Base-by-base conservation (phyloP, 2,329 filamentous ascomycete species). In the Grosmannia serpens region DNA sequence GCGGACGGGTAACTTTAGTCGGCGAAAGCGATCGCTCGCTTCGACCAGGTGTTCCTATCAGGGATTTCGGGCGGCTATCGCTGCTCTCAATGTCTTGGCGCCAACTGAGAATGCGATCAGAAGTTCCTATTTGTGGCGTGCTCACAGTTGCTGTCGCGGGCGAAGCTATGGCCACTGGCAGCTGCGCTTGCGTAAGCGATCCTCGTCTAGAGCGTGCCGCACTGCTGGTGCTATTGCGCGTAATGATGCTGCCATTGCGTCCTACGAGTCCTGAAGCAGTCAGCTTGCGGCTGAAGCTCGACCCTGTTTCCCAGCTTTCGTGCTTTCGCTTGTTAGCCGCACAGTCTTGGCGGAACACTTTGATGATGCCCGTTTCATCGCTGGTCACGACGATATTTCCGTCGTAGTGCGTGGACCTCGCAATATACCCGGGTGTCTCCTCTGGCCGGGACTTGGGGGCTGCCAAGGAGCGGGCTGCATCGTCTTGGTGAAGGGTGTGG, bases 331-430 rank as follows among this genome's bases (percentile, higher is more conserved):
- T 96, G 54, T 78, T 72, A 65, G 82, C 89, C 0, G 92, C 94
- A 68, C 92, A 96, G 69, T 99, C 94, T 70, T 97, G 92, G 24
- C 94, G 83, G 68, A 96, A 96, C 0, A 97, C 87, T 69, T 96
- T 96, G 73, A 99, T 94, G 29, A 84, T 82, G 41, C 94, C 94
- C 0, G 84, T 85, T 65, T 90, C 89, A 69, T 96, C 92, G 1
- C 91, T 89, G 0, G 92, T 95, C 55, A 97, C 83, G 58, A 99
- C 86, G 62, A 99, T 96, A 66, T 96, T 89, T 29, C 94, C 94
- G 61, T 86, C 85, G 17, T 77, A 74, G 68, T 99, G 94, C 20
- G 80, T 80, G 8, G 85, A 87, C 20, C 91, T 84, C 13, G 89
- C 80, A 41, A 91, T 72, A 66, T 95, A 96, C 0, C 86, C 83